Evolutionary conservation across 2,329 filamentous ascomycete genomes (phyloP).

Genomic region (Aureobasidium lini): DNA sequence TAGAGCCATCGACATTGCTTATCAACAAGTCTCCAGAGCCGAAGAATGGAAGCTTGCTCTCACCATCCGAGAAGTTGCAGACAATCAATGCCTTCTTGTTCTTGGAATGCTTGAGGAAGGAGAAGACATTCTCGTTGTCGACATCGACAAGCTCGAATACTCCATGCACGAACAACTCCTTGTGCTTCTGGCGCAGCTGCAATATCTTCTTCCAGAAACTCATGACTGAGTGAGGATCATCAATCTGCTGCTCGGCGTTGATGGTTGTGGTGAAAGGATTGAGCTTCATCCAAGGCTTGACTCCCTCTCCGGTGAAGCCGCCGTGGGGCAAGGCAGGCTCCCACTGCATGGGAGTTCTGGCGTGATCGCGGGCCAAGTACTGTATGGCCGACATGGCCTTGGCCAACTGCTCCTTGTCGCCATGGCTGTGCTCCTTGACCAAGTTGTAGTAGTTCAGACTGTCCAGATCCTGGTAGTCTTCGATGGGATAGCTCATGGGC

Average conservation of each 20-base stretch:
- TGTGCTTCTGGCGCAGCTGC: slow-evolving; percentile 19
- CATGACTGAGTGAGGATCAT: slow-evolving; percentile 44
- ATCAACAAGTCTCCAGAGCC: background rate
- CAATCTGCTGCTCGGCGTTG: slow-evolving; percentile 52
- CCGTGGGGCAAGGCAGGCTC: slow-evolving; percentile 42
- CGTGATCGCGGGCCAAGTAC: slow-evolving; percentile 57
- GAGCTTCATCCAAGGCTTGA: slow-evolving; percentile 60
- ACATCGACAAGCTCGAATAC: slow-evolving; percentile 13
- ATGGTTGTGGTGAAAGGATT: slow-evolving; percentile 52
- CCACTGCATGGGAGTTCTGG: slow-evolving; percentile 64
- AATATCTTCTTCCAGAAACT: slow-evolving; percentile 47
- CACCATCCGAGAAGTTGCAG: slow-evolving; percentile 3
- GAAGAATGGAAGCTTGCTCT: too few relatives aligned
- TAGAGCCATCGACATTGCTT: background rate
- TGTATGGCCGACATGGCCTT: slow-evolving; percentile 31
- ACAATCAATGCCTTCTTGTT: background rate
- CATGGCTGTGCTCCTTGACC: slow-evolving; percentile 28
- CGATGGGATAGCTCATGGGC: slow-evolving; percentile 45
- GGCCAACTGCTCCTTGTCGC: slow-evolving; percentile 25
- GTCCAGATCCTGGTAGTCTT: slow-evolving; percentile 44
- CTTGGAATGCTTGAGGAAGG: background rate
- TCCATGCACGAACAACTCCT: slow-evolving; percentile 22
- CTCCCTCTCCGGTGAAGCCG: slow-evolving; percentile 52
- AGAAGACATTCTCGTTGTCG: slow-evolving; percentile 1
- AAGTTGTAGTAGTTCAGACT: slow-evolving; percentile 44